phyloP scores from a whole-genome alignment of 169 alveolate species.

The Plasmodium falciparum region DNA sequence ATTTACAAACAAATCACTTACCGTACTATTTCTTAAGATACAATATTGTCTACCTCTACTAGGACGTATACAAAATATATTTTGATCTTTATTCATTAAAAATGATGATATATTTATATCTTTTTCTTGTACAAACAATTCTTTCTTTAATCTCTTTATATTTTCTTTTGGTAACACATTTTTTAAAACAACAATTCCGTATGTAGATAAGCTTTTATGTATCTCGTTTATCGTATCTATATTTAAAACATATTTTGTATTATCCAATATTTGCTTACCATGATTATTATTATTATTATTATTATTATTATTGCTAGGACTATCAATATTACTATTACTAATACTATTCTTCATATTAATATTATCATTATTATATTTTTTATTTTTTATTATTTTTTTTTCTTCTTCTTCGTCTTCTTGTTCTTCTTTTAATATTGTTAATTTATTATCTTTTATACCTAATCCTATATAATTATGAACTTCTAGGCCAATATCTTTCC shows the following conservation, averaged over 20 bases:
- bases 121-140: constrained; percentile 38
- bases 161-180: constrained; percentile 22
- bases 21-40: constrained; percentile 46
- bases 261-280: neutral
- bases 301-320: too few relatives aligned
- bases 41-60: constrained; percentile 74
- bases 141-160: constrained; percentile 54
- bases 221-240: constrained; percentile 53
- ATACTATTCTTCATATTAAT: neutral
- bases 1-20: constrained; percentile 42
- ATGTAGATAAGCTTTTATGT: constrained; percentile 24
- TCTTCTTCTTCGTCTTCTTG: neutral
- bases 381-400: neutral
- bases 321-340: neutral
- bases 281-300: neutral
- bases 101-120: constrained; percentile 32
- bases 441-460: neutral
- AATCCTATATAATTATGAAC: constrained; percentile 39
- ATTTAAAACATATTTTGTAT: constrained; percentile 38
- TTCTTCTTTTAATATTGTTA: neutral
- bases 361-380: neutral
- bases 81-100: constrained; percentile 47
- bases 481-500: constrained; percentile 61
- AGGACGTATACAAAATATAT: constrained; percentile 65
- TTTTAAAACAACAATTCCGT: constrained; percentile 66